These are phyloP conservation scores for Ustilago nuda DNA, from an alignment of 1,284 basidiomycete genomes.

Conservation along the genomic window DNA sequence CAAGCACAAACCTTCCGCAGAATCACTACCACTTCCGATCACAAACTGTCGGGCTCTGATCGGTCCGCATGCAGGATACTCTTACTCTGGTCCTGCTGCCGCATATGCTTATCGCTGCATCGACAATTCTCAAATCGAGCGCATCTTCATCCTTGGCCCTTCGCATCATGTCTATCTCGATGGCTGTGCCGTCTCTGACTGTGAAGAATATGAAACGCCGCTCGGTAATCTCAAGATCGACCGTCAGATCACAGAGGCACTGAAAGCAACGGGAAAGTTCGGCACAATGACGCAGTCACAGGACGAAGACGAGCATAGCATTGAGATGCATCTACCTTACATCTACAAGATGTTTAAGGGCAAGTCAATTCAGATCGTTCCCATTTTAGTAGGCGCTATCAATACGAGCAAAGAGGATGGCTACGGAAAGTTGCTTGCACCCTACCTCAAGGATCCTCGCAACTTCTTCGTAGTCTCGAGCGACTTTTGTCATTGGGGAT, in stretches of 20 bases:
- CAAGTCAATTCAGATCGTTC: constrained; percentile 85
- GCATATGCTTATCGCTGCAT: constrained; percentile 96
- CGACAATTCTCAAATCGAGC: constrained; percentile 81
- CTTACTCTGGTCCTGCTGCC: constrained; percentile 91
- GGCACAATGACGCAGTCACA: constrained; percentile 76
- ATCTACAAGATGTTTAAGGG: constrained; percentile 85
- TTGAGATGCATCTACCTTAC: constrained; percentile 98
- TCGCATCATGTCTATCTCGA: constrained; percentile 91
- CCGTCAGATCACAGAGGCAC: constrained; percentile 76
- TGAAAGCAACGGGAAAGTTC: constrained; percentile 80
- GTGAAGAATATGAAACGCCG: constrained; percentile 83
- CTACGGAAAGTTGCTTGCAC: constrained; percentile 81
- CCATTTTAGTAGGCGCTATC: constrained; percentile 90
- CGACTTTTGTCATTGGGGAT: constrained; percentile 97
- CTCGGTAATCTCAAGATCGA: constrained; percentile 85
- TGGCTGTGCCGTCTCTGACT: constrained; percentile 85
- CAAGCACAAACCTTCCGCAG: constrained; percentile 1
- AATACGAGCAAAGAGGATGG: constrained; percentile 74
- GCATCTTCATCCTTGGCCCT: constrained; percentile 93
- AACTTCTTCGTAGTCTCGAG: constrained; percentile 92
- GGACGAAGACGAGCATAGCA: constrained; percentile 95
- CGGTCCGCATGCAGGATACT: constrained; percentile 97
- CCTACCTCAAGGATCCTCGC: constrained; percentile 80
- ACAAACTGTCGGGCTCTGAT: constrained; percentile 88
- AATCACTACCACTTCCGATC: constrained; percentile 76